Evolutionary conservation across 106 monocot species (phyloP), one percentile per base, ranked within the genome.

Genomic region (Phalaenopsis aphrodite): DNA sequence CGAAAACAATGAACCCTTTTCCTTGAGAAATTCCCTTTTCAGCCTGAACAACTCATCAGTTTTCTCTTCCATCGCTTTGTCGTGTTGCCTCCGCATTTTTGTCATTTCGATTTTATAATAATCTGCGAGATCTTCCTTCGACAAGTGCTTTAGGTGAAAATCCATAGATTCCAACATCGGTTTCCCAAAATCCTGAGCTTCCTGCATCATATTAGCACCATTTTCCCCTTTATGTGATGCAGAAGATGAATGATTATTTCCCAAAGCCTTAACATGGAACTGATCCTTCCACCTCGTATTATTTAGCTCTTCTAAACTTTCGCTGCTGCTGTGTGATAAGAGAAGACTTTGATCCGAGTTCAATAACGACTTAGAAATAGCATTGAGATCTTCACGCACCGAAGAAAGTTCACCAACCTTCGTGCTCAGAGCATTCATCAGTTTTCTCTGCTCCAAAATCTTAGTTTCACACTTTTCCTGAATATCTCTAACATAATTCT

Each of bases 41-140:
- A 88, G 81, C 19, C 75, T 83, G 76, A 99, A 99, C 77, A 95
- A 77, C 69, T 94, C 94, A 79, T 99, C 99, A 18, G 99, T 99
- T 77, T 88, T 95, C 87, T 95, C 93, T 46, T 91, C 91, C 80
- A 99, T 82, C 39, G 88, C 88, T 69, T 83, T 80, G 6, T 99
- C 99, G 76, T 93, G 90, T 58, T 93, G 89, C 79, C 92, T 91
- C 30, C 89, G 93, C 89, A 95, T 88, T 75, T 89, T 90, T 14
- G 77, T 86, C 72, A 95, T 91, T 90, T 95, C 93, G 75, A 77
- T 67, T 87, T 82, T 94, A 69, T 87, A 95, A 75, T 87, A 83
- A 46, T 78, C 41, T 77, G 86, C 78, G 5, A 93, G 80, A 37
- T 93, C 99, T 75, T 95, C 95, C 48, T 76, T 93, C 41, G 78